These are phyloP conservation scores for Discostella stelligera DNA, from an alignment of 352 stramenopile species.

Conservation along the genomic window DNA sequence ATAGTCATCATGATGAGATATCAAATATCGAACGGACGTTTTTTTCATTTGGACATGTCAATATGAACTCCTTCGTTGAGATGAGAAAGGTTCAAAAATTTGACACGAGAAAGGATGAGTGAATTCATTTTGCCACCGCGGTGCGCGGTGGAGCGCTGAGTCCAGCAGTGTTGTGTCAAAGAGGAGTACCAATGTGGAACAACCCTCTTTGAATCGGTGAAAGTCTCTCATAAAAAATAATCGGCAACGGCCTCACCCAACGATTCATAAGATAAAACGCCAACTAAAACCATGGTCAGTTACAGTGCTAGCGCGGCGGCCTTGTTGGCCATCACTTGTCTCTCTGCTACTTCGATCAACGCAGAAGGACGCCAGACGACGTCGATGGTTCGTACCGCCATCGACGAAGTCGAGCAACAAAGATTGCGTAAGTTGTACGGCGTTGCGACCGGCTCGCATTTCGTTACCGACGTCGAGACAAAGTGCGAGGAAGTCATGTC, in stretches of 20 bases:
- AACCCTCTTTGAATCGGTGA: not conserved
- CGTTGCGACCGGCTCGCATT: not conserved
- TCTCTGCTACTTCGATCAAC: constrained; percentile 1
- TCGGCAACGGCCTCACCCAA: not conserved
- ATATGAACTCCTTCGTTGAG: not conserved
- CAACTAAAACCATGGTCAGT: constrained; percentile 9
- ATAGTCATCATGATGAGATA: too few relatives aligned
- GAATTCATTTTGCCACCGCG: not conserved
- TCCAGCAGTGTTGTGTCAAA: too few relatives aligned
- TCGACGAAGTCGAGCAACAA: not conserved
- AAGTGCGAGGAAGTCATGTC: not conserved
- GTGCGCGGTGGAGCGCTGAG: too few relatives aligned
- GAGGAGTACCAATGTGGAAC: not conserved
- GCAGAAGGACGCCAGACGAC: not conserved
- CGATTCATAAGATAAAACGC: not conserved
- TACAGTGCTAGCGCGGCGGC: not conserved
- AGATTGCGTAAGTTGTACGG: constrained; percentile 3
- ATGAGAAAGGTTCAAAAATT: not conserved
- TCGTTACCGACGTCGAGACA: constrained; percentile 5
- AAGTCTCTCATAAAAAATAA: not conserved
- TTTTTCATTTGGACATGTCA: too few relatives aligned
- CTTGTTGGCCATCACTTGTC: constrained; percentile 1
- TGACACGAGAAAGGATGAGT: not conserved
- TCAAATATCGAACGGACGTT: too few relatives aligned
- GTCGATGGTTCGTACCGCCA: not conserved